Evolutionary conservation across 2,329 filamentous ascomycete species (phyloP), one percentile per base, ranked within the genome.

Genomic region (Aspergillus pseudoviridinutans): DNA sequence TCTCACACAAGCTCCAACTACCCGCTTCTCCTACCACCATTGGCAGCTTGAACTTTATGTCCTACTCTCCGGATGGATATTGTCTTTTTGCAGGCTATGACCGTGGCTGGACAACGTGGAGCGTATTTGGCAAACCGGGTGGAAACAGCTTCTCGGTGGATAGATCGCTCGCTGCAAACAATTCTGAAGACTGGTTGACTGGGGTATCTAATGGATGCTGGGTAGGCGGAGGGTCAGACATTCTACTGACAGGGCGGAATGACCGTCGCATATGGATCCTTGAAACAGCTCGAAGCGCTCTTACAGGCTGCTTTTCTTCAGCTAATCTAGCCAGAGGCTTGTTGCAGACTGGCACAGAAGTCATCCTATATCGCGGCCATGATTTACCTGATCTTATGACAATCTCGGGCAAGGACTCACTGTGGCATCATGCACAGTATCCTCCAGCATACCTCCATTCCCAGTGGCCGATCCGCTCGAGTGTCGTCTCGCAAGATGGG

Each of bases 51-150:
- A 91, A 85, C 2, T 89, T 87, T 29, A 75, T 99, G 63, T 86
- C 78, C 59, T 99, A 96, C 77, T 97, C 94, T 1, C 92, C 93
- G 0, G 94, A 99, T 72, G 94, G 94, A 20, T 97, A 97, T 73
- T 96, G 92, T 71, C 82, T 99, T 8, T 97, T 99, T 74, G 92
- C 89, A 47, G 94, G 93, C 1, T 97, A 93, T 69, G 88, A 94
- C 67, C 87, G 88, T 58, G 95, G 94, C 0, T 99, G 94, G 94
- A 89, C 90, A 4, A 93, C 87, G 50, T 99, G 93, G 93, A 97
- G 93, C 71, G 94, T 97, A 41, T 99, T 96, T 74, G 94, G 94
- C 35, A 97, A 96, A 73, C 83, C 88, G 2, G 88, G 92, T 14
- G 92, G 89, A 55, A 91, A 86, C 65, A 96, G 91, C 69, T 97